A percentile compares a stretch with the other conserved stretches of the same genome.
Evolutionary conservation across 768 basidiomycete species (phyloP).

Genomic region (Piloderma croceum): DNA sequence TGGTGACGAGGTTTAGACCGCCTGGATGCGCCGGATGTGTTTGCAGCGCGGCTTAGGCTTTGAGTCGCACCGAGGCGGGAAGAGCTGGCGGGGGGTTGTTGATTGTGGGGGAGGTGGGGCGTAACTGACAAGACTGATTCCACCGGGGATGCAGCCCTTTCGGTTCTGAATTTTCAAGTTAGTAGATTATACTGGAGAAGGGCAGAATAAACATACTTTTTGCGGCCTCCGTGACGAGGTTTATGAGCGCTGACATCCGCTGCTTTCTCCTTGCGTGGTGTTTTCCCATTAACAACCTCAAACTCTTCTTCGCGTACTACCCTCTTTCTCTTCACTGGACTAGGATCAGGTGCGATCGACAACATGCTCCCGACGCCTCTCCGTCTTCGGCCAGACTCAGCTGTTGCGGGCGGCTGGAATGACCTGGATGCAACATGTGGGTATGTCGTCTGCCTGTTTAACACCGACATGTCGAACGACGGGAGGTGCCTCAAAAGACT

Average conservation of each 20-base stretch:
- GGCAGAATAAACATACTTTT: constrained; percentile 40
- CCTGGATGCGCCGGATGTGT: too few species aligned
- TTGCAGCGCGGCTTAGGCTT: too few species aligned
- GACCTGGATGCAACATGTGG: constrained; percentile 70
- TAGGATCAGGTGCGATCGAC: constrained; percentile 47
- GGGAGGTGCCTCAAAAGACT: constrained; percentile 59
- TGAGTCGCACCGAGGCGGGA: too few species aligned
- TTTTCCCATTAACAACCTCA: constrained; percentile 43
- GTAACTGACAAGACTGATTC: constrained; percentile 69
- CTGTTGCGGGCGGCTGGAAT: constrained; percentile 54
- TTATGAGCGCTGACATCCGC: constrained; percentile 28
- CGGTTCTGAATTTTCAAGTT: constrained; percentile 36
- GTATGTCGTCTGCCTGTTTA: constrained; percentile 63
- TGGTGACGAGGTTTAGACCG: too few species aligned
- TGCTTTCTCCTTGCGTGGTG: constrained; percentile 59
- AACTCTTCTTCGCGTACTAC: constrained; percentile 58
- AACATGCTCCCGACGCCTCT: constrained; percentile 52
- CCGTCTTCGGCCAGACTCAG: constrained; percentile 62
- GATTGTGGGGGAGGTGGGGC: constrained; percentile 50
- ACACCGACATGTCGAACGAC: constrained; percentile 49
- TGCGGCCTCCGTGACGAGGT: constrained; percentile 49
- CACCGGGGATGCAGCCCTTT: constrained; percentile 63
- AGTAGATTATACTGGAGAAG: not conserved
- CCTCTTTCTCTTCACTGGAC: constrained; percentile 62
- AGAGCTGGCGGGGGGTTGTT: constrained; percentile 23